Percentiles rank a stretch among this genome's conserved stretches.
These are phyloP conservation scores for Lachnellula arida DNA, from an alignment of 2,329 filamentous ascomycete species.

Conservation along the genomic window DNA sequence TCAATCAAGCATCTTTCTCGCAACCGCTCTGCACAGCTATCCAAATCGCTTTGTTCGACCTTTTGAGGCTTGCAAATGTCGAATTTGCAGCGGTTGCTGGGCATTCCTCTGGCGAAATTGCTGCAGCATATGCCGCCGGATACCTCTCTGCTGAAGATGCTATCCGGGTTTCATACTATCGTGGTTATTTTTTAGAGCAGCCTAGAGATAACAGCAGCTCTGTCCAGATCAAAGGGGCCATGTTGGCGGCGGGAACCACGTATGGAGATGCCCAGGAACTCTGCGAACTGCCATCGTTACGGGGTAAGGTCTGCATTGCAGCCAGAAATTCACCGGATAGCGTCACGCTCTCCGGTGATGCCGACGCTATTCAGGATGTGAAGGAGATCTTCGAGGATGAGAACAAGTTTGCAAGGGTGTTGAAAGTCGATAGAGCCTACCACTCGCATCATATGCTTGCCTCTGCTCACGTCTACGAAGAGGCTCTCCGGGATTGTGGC, in stretches of 20 bases:
- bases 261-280: constrained; percentile 11
- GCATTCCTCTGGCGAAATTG: constrained; percentile 46
- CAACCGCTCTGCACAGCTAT: constrained; percentile 25
- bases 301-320: constrained; percentile 27
- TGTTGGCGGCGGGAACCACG: constrained; percentile 16
- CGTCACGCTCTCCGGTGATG: constrained; percentile 28
- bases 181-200: constrained; percentile 9
- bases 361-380: constrained; percentile 14
- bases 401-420: constrained; percentile 14
- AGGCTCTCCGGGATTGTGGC: constrained; percentile 8
- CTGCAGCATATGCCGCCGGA: constrained; percentile 39
- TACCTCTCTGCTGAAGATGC: constrained; percentile 31
- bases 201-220: constrained; percentile 20
- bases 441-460: constrained; percentile 26
- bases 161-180: constrained; percentile 41
- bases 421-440: constrained; percentile 26
- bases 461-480: constrained; percentile 13
- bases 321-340: constrained; percentile 27
- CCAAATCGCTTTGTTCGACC: constrained; percentile 41
- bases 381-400: constrained; percentile 5
- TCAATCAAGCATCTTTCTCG: constrained; percentile 32
- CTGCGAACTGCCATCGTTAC: neutral
- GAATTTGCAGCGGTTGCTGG: constrained; percentile 36
- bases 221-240: constrained; percentile 8
- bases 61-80: constrained; percentile 40